phyloP scores from a whole-genome alignment of 768 basidiomycete species.

The Amanita pseudoporphyria region DNA sequence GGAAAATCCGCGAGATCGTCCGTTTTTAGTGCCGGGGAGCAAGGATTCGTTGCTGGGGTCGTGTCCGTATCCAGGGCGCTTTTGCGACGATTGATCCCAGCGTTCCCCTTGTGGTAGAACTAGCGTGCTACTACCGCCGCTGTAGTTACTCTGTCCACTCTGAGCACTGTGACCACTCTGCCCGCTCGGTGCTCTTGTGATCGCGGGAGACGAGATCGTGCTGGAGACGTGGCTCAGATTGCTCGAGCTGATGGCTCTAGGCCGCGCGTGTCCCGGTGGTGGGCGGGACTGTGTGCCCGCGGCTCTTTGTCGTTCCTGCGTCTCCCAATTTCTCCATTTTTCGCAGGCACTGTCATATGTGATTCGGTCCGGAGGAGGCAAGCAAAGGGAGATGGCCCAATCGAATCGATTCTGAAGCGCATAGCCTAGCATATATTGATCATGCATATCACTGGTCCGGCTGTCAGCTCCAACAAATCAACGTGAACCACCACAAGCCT shows the following conservation, averaged over 20 bases:
- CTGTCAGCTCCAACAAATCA: slow-evolving; percentile 1
- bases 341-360: slow-evolving; percentile 47
- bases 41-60: not conserved
- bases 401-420: slow-evolving; percentile 38
- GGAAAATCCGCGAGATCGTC: slow-evolving; percentile 7
- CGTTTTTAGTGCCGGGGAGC: not conserved
- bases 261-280: not conserved
- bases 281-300: not conserved
- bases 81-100: not conserved
- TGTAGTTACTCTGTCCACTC: not conserved
- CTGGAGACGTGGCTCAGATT: not conserved
- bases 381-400: slow-evolving; percentile 33
- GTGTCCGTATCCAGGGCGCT: not conserved
- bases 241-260: not conserved
- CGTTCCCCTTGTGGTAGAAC: not conserved
- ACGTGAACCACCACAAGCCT: slow-evolving; percentile 9
- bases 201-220: not conserved
- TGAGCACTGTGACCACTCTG: not conserved
- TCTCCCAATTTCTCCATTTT: slow-evolving; percentile 44
- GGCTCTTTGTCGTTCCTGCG: slow-evolving; percentile 16
- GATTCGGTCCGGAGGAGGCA: slow-evolving; percentile 40
- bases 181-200: not conserved
- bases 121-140: not conserved
- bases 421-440: slow-evolving; percentile 38
- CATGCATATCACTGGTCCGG: slow-evolving; percentile 51